These are phyloP conservation scores for Scutellaria galericulata DNA, from an alignment of 257 asterid genomes.

Conservation along the genomic window DNA sequence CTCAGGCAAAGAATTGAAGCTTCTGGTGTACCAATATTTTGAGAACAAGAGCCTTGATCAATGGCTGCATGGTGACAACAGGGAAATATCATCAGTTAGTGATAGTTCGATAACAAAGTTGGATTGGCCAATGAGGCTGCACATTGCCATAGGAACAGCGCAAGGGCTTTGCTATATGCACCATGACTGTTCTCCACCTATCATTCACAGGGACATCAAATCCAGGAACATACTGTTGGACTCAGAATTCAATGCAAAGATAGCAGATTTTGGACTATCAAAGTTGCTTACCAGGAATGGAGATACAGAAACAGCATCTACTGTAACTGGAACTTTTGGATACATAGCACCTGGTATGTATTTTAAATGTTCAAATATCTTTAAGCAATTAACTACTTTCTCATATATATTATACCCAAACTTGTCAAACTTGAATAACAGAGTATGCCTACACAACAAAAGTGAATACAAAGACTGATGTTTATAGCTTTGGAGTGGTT, in stretches of 20 bases:
- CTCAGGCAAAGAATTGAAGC: slow-evolving; percentile 54
- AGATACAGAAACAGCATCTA: slow-evolving; percentile 59
- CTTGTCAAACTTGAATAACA: slow-evolving; percentile 23
- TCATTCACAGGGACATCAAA: slow-evolving; percentile 69
- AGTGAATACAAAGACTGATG: slow-evolving; percentile 42
- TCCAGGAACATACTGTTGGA: slow-evolving; percentile 72
- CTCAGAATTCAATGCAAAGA: slow-evolving; percentile 54
- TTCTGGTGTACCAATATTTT: slow-evolving; percentile 65
- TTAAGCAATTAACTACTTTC: not conserved
- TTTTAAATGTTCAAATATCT: not conserved
- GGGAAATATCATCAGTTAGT: slow-evolving; percentile 13
- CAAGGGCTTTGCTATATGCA: slow-evolving; percentile 78
- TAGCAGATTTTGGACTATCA: slow-evolving; percentile 73
- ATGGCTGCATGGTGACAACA: slow-evolving; percentile 56
- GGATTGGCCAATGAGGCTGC: slow-evolving; percentile 70
- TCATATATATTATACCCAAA: not conserved
- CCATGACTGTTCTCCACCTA: slow-evolving; percentile 63
- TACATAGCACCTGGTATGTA: slow-evolving; percentile 72
- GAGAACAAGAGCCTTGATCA: slow-evolving; percentile 64
- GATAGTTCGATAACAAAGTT: slow-evolving; percentile 13
- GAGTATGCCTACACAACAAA: slow-evolving; percentile 41
- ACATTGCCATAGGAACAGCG: slow-evolving; percentile 69
- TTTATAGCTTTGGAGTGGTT: slow-evolving; percentile 49
- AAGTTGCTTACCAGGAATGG: slow-evolving; percentile 51
- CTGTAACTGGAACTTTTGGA: slow-evolving; percentile 69